These are phyloP conservation scores for Hyaloscypha variabilis DNA, from an alignment of 495 filamentous ascomycete species.

Conservation along the genomic window DNA sequence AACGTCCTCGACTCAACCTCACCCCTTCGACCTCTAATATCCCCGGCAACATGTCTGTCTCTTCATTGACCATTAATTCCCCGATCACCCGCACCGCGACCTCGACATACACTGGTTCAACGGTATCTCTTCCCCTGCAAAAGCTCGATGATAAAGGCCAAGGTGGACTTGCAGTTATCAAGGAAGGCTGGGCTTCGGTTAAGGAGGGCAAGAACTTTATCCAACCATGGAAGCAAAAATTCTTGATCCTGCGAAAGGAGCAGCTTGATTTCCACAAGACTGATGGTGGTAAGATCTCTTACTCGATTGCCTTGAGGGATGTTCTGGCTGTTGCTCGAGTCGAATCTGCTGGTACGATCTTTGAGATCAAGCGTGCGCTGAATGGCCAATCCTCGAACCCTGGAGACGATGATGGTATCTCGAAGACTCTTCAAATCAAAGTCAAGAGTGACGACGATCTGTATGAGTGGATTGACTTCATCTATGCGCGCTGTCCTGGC, in stretches of 20 bases:
- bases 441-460: slow-evolving; percentile 94
- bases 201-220: slow-evolving; percentile 92
- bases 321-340: slow-evolving; percentile 84
- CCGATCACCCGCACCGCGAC: slow-evolving; percentile 54
- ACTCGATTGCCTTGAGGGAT: slow-evolving; percentile 79
- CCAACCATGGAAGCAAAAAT: slow-evolving; percentile 81
- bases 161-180: slow-evolving; percentile 73
- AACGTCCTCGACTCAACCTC: slow-evolving; percentile 77
- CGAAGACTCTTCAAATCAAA: slow-evolving; percentile 80
- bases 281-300: slow-evolving; percentile 78
- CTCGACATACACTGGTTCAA: slow-evolving; percentile 66
- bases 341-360: slow-evolving; percentile 83
- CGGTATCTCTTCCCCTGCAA: slow-evolving; percentile 69
- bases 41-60: slow-evolving; percentile 80
- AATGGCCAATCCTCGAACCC: slow-evolving; percentile 63
- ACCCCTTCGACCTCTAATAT: slow-evolving; percentile 67
- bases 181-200: slow-evolving; percentile 80
- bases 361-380: slow-evolving; percentile 82
- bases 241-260: slow-evolving; percentile 83
- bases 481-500: slow-evolving; percentile 92
- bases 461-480: slow-evolving; percentile 97
- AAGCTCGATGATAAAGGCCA: slow-evolving; percentile 62
- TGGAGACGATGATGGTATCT: slow-evolving; percentile 71
- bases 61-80: slow-evolving; percentile 70
- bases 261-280: slow-evolving; percentile 90